Evolutionary conservation across 352 stramenopile species (phyloP).

Genomic region (Phytophthora uliginosa): DNA sequence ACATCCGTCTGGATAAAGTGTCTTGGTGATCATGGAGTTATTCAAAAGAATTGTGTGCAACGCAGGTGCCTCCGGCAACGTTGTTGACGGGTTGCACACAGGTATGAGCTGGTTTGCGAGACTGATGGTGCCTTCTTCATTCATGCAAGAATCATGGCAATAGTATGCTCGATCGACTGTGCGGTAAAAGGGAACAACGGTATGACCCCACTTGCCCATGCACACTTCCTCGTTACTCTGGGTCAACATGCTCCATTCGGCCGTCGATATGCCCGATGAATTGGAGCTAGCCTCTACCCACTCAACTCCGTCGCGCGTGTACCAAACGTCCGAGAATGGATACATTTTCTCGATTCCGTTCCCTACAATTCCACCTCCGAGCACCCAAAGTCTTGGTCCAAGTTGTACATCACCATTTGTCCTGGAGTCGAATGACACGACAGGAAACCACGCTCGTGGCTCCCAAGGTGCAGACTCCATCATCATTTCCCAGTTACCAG

Average conservation of each 20-base stretch:
- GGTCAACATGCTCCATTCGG: slow-evolving; percentile 80
- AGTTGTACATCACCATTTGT: slow-evolving; percentile 68
- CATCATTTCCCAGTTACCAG: slow-evolving; percentile 53
- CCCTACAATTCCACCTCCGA: slow-evolving; percentile 82
- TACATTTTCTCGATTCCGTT: slow-evolving; percentile 79
- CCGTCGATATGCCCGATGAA: slow-evolving; percentile 73
- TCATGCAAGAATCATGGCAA: slow-evolving; percentile 63
- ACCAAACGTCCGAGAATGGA: slow-evolving; percentile 81
- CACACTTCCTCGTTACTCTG: slow-evolving; percentile 57
- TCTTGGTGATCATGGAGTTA: slow-evolving; percentile 62
- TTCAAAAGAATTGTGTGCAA: slow-evolving; percentile 52
- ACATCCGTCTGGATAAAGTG: slow-evolving; percentile 78
- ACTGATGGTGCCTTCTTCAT: slow-evolving; percentile 53
- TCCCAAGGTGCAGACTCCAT: slow-evolving; percentile 60
- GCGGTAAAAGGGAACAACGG: slow-evolving; percentile 63
- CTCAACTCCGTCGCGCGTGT: slow-evolving; percentile 63
- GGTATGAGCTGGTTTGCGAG: slow-evolving; percentile 71
- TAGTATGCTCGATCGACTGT: slow-evolving; percentile 62
- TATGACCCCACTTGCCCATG: slow-evolving; percentile 81
- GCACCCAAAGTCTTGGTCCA: slow-evolving; percentile 75
- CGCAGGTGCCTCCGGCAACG: slow-evolving; percentile 45
- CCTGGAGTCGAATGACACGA: slow-evolving; percentile 81
- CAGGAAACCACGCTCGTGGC: slow-evolving; percentile 74
- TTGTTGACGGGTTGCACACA: slow-evolving; percentile 53
- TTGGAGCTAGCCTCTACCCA: slow-evolving; percentile 76